Evolutionary conservation across 2,329 filamentous ascomycete genomes (phyloP), one percentile per base, ranked within the genome.

Genomic region (Malbranchea zuffiana): DNA sequence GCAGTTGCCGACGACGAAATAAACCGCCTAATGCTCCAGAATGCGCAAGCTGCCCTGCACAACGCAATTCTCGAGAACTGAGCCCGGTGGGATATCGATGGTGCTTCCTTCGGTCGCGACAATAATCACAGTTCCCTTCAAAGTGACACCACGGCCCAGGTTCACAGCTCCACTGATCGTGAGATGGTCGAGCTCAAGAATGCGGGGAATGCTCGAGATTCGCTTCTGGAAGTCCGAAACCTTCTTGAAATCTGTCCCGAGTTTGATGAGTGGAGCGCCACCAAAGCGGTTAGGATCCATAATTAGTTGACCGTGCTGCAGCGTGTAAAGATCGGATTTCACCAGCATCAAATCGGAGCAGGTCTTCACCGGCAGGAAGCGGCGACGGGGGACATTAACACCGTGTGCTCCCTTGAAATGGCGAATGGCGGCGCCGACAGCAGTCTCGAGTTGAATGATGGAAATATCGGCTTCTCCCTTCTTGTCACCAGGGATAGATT

Each of bases 221-320:
- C 60, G 61, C 55, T 67, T 69, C 58, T 68, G 64, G 63, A 69
- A 68, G 50, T 68, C 90, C 1, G 88, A 96, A 25, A 98, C 90
- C 79, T 98, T 98, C 82, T 98, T 98, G 78, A 98, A 98, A 74
- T 98, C 90, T 56, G 78, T 79, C 53, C 90, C 90, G 37, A 98
- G 82, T 81, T 98, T 98, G 75, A 98, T 98, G 51, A 98, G 75
- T 40, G 90, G 90, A 32, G 90, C 88, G 51, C 90, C 87, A 49
- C 90, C 90, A 64, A 98, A 96, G 50, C 90, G 85, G 71, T 80
- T 87, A 50, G 86, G 79, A 74, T 93, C 93, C 69, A 98, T 93
- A 60, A 95, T 77, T 48, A 98, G 78, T 72, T 96, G 88, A 50
- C 90, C 90, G 69, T 98, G 90, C 78, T 95, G 90, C 52, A 98